A percentile compares a stretch with the other conserved stretches of the same genome.
Conservation (phyloP, 129 eudicot species). For the Sambucus nigra region DNA sequence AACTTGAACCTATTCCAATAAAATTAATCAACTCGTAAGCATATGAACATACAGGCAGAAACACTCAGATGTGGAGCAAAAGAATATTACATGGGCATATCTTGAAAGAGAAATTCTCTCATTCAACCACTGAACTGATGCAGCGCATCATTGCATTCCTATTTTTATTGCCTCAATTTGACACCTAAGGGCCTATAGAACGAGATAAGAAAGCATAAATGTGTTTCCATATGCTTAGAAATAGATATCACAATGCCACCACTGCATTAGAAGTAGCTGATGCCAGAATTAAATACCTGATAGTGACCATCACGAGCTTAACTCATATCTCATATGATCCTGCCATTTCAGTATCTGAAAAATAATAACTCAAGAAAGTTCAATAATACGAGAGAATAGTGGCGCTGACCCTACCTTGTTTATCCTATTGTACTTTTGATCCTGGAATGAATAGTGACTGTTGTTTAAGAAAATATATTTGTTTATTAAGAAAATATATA, state of each 20-base stretch:
- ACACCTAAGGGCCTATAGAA: conserved; percentile 85
- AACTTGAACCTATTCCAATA: conserved; percentile 63
- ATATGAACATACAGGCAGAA: too few species aligned
- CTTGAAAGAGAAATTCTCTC: conserved; percentile 87
- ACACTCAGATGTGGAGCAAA: too few species aligned
- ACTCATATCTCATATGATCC: too few species aligned
- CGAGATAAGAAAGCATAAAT: conserved; percentile 11
- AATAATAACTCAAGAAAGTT: too few species aligned
- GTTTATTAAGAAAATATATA: too few species aligned
- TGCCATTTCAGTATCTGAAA: too few species aligned
- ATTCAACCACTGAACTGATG: conserved; percentile 82
- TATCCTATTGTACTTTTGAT: too few species aligned
- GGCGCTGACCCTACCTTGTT: too few species aligned
- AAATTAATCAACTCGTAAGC: conserved; percentile 10
- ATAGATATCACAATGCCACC: conserved; percentile 12
- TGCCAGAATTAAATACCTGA: conserved; percentile 45
- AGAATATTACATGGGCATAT: conserved; percentile 76
- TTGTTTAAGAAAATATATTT: too few species aligned
- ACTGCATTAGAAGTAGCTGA: conserved; percentile 21
- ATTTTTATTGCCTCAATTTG: conserved; percentile 76
- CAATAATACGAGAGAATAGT: too few species aligned
- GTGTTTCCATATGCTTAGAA: neutral
- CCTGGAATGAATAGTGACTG: too few species aligned
- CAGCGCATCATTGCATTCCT: conserved; percentile 88
- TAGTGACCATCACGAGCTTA: conserved; percentile 84